phyloP scores from a whole-genome alignment of 2,329 filamentous ascomycete genomes.

The Domatiomyces globalis region DNA sequence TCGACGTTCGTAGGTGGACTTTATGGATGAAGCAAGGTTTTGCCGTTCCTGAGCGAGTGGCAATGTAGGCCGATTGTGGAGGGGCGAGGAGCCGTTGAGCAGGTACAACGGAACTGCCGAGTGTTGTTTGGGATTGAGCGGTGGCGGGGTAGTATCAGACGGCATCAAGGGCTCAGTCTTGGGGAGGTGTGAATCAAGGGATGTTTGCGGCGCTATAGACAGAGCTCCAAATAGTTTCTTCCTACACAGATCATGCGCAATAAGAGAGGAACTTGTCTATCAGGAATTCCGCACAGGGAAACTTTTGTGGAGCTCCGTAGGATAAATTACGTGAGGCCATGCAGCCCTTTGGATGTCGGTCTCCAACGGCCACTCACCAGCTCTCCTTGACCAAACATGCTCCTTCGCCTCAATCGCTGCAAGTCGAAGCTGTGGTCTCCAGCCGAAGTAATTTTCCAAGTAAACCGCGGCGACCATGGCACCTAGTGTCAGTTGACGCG shows the following conservation, averaged over 20 bases:
- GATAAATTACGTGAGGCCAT: too few species aligned
- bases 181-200: background rate
- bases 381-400: too few species aligned
- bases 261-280: background rate
- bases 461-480: too few species aligned
- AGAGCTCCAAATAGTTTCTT: background rate
- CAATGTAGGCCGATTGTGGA: constrained; percentile 29
- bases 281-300: too few species aligned
- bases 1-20: constrained; percentile 40
- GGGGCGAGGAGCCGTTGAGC: constrained; percentile 40
- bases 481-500: too few species aligned
- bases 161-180: background rate
- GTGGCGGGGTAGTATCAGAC: constrained; percentile 2
- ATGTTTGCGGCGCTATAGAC: background rate
- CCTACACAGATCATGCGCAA: background rate
- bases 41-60: constrained; percentile 42
- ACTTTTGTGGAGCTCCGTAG: too few species aligned
- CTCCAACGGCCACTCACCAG: too few species aligned
- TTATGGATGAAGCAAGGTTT: constrained; percentile 44
- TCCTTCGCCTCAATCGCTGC: too few species aligned
- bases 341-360: too few species aligned
- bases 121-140: constrained; percentile 29
- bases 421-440: too few species aligned
- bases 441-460: too few species aligned
- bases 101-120: constrained; percentile 44